Conservation (phyloP, 2,329 filamentous ascomycete species). For the Lachnellula occidentalis region DNA sequence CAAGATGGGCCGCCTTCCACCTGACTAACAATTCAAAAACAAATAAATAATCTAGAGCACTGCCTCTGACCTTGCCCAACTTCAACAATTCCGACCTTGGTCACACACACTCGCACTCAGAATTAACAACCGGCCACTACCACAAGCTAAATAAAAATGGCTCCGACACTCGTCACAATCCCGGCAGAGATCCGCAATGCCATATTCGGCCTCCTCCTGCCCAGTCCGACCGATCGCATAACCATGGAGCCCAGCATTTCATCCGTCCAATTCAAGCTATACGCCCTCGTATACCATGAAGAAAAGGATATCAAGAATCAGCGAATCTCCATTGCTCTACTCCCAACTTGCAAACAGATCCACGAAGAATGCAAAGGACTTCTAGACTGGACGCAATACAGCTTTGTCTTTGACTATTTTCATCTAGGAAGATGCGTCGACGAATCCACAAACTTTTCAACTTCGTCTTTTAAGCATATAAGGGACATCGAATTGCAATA, state of each 20-base stretch:
- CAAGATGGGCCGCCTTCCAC: no score
- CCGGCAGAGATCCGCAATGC: background rate
- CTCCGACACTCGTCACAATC: background rate
- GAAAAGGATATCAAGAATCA: background rate
- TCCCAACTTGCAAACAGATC: background rate
- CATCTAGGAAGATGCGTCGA: background rate
- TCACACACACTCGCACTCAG: no score
- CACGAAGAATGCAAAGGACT: background rate
- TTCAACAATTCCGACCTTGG: no score
- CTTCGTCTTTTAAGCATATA: background rate
- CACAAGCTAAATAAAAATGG: background rate
- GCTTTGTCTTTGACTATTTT: background rate
- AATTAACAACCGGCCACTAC: no score
- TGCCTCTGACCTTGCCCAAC: no score
- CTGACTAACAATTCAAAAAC: no score
- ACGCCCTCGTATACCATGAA: background rate
- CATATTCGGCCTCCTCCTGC: background rate
- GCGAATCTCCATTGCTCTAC: background rate
- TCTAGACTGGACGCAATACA: background rate
- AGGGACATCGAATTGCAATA: background rate
- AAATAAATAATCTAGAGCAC: no score
- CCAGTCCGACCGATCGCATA: background rate
- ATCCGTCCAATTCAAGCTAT: background rate
- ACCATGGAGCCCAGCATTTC: background rate
- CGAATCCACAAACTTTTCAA: background rate